Evolutionary conservation across 177 flowering plant genomes (phyloP).

Genomic region (Vitis hybrid): DNA sequence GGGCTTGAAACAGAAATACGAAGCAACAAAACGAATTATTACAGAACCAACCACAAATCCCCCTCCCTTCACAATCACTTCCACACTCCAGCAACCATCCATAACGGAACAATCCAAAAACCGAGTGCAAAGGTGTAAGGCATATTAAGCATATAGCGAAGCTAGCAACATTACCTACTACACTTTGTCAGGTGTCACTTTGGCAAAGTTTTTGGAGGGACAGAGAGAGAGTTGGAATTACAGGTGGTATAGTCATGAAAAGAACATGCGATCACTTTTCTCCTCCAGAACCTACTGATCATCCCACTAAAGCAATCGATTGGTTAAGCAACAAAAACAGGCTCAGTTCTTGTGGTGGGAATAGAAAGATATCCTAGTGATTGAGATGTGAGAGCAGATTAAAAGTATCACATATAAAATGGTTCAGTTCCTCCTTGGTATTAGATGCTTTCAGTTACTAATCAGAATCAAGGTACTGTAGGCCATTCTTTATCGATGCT

Average conservation of each 20-base stretch:
- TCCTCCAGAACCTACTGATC: not conserved
- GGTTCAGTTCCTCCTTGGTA: no score
- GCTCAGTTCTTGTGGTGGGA: not conserved
- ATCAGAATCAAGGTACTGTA: not conserved
- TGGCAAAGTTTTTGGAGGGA: not conserved
- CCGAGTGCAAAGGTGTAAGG: slow-evolving; percentile 15
- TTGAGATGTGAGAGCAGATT: not conserved
- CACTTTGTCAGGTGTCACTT: slow-evolving; percentile 19
- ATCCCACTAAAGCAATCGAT: not conserved
- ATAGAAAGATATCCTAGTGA: not conserved
- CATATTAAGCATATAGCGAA: no score
- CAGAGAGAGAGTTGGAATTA: slow-evolving; percentile 2
- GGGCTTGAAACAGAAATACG: no score
- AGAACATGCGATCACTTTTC: slow-evolving; percentile 16
- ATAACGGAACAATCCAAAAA: not conserved
- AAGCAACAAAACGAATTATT: not conserved
- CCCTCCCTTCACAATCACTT: not conserved
- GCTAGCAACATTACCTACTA: no score
- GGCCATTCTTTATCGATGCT: no score
- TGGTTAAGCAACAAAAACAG: not conserved
- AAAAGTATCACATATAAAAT: not conserved
- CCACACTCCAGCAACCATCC: not conserved
- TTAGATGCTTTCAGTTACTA: not conserved
- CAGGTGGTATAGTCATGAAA: slow-evolving; percentile 18
- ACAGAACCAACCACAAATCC: slow-evolving; percentile 1